Conservation (phyloP, 257 asterid genomes). For the Ocimum tenuiflorum region DNA sequence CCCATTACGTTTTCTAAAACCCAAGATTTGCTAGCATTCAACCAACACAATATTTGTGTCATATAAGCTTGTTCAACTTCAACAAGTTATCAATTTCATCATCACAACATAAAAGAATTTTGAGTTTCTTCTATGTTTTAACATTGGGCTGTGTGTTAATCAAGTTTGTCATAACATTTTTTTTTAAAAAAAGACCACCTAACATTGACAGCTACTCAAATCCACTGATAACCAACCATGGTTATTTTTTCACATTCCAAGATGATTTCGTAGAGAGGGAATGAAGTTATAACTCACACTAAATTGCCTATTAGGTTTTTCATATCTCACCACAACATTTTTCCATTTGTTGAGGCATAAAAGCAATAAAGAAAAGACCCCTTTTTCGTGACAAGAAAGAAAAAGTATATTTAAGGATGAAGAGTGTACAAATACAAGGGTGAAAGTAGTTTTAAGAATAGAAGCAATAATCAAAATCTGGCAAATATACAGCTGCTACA, state of each 20-base stretch:
- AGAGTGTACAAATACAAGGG: background rate
- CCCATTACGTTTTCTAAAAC: too few species aligned
- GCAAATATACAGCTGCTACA: background rate
- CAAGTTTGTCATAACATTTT: background rate
- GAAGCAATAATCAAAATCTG: background rate
- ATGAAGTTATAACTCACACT: background rate
- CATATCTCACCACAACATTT: background rate
- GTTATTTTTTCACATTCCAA: constrained; percentile 2
- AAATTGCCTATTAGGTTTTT: background rate
- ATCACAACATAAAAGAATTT: background rate
- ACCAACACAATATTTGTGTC: too few species aligned
- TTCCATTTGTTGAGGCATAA: background rate
- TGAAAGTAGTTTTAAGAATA: background rate
- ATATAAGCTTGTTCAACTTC: background rate
- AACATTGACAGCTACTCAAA: constrained; percentile 16
- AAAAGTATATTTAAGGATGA: background rate
- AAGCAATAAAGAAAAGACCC: background rate
- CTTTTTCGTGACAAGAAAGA: background rate
- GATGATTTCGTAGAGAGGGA: too few species aligned
- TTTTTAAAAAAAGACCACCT: constrained; percentile 13
- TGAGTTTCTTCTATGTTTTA: background rate
- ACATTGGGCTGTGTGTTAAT: background rate
- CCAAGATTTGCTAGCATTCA: too few species aligned
- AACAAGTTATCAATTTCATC: background rate
- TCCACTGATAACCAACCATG: constrained; percentile 9